These are phyloP conservation scores for Corniculantispora saksenae DNA, from an alignment of 2,329 filamentous ascomycete genomes.

Conservation along the genomic window DNA sequence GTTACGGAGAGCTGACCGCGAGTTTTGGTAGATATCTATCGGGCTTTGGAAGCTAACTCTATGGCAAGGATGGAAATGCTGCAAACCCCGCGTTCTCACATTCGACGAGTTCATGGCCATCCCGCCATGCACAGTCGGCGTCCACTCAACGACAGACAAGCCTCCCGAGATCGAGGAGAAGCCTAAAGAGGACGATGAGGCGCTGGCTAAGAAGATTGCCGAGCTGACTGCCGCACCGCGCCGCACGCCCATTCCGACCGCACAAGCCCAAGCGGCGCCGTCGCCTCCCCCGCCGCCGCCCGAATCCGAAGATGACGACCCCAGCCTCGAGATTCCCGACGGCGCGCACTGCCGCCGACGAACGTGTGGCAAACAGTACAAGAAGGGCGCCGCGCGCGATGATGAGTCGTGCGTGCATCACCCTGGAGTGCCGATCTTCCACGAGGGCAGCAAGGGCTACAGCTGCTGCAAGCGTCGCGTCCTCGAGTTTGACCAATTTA, in stretches of 20 bases:
- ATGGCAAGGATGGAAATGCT: constrained; percentile 89
- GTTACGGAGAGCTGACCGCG: neutral
- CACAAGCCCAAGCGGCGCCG: constrained; percentile 49
- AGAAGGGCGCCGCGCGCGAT: constrained; percentile 59
- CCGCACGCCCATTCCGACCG: constrained; percentile 41
- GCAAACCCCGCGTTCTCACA: constrained; percentile 92
- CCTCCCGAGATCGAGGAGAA: constrained; percentile 64
- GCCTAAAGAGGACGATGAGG: constrained; percentile 43
- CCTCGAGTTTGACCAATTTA: constrained; percentile 95
- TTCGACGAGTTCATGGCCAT: constrained; percentile 98
- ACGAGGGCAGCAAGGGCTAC: constrained; percentile 98
- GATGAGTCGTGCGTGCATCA: constrained; percentile 84
- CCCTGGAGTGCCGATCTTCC: constrained; percentile 88
- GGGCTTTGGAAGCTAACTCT: neutral
- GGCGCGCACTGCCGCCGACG: constrained; percentile 77
- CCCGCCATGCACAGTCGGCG: constrained; percentile 87
- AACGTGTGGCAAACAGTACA: constrained; percentile 70
- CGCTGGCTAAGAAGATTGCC: constrained; percentile 49
- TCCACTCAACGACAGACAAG: constrained; percentile 83
- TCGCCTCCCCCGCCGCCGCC: constrained; percentile 61
- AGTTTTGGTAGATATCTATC: neutral
- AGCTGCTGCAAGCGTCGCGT: constrained; percentile 95
- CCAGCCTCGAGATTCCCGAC: constrained; percentile 68
- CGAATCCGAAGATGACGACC: constrained; percentile 87
- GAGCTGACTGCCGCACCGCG: constrained; percentile 50